Conservation (phyloP, 305 asterid species). For the Fraxinus nigra region DNA sequence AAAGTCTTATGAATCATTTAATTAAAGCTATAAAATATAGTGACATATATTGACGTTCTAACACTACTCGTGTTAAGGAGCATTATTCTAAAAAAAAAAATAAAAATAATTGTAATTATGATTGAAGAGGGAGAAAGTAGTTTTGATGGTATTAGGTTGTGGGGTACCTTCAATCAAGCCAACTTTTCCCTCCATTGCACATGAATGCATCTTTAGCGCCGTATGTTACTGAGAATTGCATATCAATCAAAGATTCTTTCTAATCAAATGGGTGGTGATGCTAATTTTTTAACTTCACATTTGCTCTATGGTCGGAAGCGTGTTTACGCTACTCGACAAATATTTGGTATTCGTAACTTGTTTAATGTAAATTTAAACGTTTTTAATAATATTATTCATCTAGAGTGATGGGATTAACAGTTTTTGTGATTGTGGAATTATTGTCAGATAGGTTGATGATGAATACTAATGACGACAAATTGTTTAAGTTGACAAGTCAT, state of each 20-base stretch:
- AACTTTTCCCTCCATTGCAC: slow-evolving; percentile 43
- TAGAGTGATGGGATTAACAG: background rate
- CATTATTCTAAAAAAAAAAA: no score
- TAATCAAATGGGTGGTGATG: background rate
- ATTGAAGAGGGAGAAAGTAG: background rate
- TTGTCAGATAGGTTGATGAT: background rate
- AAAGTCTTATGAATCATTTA: no score
- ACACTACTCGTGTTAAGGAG: no score
- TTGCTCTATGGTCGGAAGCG: no score
- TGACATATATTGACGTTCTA: no score
- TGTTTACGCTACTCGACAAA: background rate
- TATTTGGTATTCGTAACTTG: background rate
- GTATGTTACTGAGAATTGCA: background rate
- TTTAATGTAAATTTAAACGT: no score
- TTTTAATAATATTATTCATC: no score
- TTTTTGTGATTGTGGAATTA: no score
- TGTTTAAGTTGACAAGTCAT: background rate
- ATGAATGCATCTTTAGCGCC: slow-evolving; percentile 26
- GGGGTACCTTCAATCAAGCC: slow-evolving; percentile 29
- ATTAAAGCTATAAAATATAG: no score
- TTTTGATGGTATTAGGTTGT: slow-evolving; percentile 21
- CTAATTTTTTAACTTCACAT: no score
- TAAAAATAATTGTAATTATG: background rate
- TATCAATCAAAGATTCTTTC: background rate
- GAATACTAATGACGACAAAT: no score